Base-by-base conservation (phyloP, 345 rosid genomes). In the Citrus medica region DNA sequence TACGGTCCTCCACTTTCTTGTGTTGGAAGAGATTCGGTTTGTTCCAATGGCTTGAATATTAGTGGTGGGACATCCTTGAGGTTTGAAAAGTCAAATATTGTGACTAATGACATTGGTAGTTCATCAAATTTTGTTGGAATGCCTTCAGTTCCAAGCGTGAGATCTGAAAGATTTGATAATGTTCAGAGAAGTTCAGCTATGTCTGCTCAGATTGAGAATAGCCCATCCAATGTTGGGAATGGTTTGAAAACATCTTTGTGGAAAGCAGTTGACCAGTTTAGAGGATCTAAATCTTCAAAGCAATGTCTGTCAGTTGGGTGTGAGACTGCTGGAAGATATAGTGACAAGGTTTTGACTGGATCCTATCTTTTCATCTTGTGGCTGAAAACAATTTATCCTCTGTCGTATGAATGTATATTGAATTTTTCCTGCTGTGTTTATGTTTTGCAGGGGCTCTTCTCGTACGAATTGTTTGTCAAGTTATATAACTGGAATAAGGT, bases 381-480 rank as follows among this genome's bases (percentile, higher is more conserved):
- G 40, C 55, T 61, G n/a, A 21, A 12, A 35, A 37, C 56, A 66
- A 32, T 80, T 63, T 42, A 35, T 73, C 55, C 48, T 55, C n/a
- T 69, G 62, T 46, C n/a, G 38, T 33, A 37, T 33, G 21, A 76
- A 69, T 66, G 79, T 79, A 60, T 64, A n/a, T 73, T 56, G 46
- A 60, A 12, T 66, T 13, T 30, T 10, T 40, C 70, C 76, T 79
- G 25, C 67, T 46, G 63, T 71, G 68, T 83, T 74, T 74, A 6
- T 82, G 75, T 58, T 67, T 74, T 85, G 67, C 90, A 97, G 99
- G 93, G 87, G 24, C 85, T 92, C 78, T 94, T 94, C 84, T 76
- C 94, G 72, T 97, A 97, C 67, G 94, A 94, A 71, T 81, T 81
- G 27, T 97, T 97, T 87, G 89, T 90, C 61, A 92, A 91, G 85